phyloP scores from a whole-genome alignment of 768 basidiomycete genomes.

The Mycena belliarum region DNA sequence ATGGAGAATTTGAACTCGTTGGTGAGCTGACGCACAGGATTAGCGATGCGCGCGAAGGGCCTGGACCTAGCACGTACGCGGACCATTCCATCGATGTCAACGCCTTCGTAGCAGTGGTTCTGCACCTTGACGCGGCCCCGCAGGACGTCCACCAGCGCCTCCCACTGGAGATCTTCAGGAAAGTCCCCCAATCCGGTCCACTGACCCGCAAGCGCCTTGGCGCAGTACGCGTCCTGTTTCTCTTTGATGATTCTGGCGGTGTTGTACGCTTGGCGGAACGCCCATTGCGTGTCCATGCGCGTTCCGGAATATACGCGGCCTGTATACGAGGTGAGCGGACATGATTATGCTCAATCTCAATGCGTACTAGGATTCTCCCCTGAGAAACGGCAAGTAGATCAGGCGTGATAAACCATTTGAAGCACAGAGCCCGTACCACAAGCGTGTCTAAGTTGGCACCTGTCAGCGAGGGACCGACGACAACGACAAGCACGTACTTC shows the following conservation, averaged over 20 bases:
- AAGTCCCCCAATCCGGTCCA: constrained; percentile 51
- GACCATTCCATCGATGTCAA: constrained; percentile 66
- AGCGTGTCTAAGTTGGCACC: constrained; percentile 49
- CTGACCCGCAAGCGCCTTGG: constrained; percentile 43
- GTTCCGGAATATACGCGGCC: constrained; percentile 44
- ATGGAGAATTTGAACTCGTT: constrained; percentile 83
- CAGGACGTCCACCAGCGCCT: constrained; percentile 67
- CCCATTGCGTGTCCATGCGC: constrained; percentile 66
- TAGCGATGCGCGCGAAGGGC: constrained; percentile 55
- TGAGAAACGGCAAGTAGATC: too few relatives aligned
- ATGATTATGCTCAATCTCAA: neutral
- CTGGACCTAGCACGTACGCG: constrained; percentile 40
- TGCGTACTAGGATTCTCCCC: constrained; percentile 17
- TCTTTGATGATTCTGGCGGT: constrained; percentile 63
- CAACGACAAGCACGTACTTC: constrained; percentile 48
- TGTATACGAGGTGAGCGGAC: neutral
- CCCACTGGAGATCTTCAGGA: constrained; percentile 72
- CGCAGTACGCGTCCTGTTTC: constrained; percentile 68
- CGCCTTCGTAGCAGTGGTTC: constrained; percentile 51
- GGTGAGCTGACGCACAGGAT: constrained; percentile 58
- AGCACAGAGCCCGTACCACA: constrained; percentile 37
- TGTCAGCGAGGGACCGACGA: neutral
- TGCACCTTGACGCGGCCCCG: constrained; percentile 73
- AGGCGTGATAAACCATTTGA: too few relatives aligned
- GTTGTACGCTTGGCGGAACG: constrained; percentile 72